phyloP scores from a whole-genome alignment of 345 rosid genomes.

The Chamaenerion angustifolium region DNA sequence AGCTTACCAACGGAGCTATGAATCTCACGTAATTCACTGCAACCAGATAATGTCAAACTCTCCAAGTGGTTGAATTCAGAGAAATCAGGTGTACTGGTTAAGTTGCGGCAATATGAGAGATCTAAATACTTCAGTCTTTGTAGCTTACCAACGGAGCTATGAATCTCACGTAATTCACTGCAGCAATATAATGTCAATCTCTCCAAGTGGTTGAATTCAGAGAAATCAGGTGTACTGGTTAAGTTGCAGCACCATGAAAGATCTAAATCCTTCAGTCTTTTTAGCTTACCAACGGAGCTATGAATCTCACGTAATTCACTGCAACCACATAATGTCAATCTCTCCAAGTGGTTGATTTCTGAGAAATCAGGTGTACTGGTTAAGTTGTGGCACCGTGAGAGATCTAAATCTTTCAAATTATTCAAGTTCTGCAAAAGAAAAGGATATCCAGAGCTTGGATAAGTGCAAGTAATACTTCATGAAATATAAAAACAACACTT shows the following conservation, averaged over 20 bases:
- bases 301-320: background rate
- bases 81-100: background rate
- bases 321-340: background rate
- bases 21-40: background rate
- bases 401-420: background rate
- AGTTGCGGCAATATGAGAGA: background rate
- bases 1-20: background rate
- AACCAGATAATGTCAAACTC: background rate
- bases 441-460: background rate
- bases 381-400: background rate
- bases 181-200: background rate
- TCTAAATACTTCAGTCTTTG: background rate
- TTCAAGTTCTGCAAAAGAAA: background rate
- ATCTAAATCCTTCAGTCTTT: background rate
- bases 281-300: background rate
- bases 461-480: background rate
- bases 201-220: background rate
- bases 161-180: background rate
- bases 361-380: background rate
- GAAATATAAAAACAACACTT: background rate
- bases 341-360: background rate
- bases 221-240: background rate
- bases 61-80: background rate
- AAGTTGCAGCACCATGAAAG: background rate
- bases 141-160: background rate